Conservation (phyloP, 2,329 filamentous ascomycete genomes). For the Teratosphaeria zuluensis region DNA sequence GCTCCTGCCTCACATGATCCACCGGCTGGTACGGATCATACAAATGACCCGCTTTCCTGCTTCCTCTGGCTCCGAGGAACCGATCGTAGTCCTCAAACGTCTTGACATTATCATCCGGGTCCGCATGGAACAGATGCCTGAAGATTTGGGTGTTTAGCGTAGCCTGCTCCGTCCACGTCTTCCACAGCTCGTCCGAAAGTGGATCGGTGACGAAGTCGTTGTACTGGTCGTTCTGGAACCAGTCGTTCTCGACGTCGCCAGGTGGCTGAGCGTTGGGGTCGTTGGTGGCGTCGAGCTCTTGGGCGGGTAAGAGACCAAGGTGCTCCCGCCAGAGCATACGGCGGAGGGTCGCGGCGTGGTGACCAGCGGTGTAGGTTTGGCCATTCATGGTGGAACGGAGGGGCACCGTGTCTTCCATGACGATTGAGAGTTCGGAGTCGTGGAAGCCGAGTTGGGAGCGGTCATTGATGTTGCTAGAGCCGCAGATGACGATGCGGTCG, state of each 20-base stretch:
- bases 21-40: slow-evolving; percentile 70
- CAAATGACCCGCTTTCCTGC: slow-evolving; percentile 68
- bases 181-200: slow-evolving; percentile 46
- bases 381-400: slow-evolving; percentile 71
- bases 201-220: slow-evolving; percentile 53
- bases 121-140: slow-evolving; percentile 72
- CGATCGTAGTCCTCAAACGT: slow-evolving; percentile 83
- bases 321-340: slow-evolving; percentile 86
- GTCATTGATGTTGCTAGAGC: slow-evolving; percentile 69
- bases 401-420: slow-evolving; percentile 72
- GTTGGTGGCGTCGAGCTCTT: slow-evolving; percentile 54
- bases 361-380: slow-evolving; percentile 64
- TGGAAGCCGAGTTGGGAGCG: slow-evolving; percentile 78
- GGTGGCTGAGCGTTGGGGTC: slow-evolving; percentile 71
- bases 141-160: slow-evolving; percentile 65
- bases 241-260: slow-evolving; percentile 58
- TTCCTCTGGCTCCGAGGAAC: slow-evolving; percentile 55
- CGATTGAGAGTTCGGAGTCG: slow-evolving; percentile 81
- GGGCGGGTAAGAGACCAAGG: slow-evolving; percentile 67
- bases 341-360: slow-evolving; percentile 70
- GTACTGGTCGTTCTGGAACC: slow-evolving; percentile 59
- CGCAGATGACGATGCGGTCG: slow-evolving; percentile 71
- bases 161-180: slow-evolving; percentile 60
- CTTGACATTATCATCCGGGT: slow-evolving; percentile 82
- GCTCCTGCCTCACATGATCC: slow-evolving; percentile 61